Evolutionary conservation across 2,329 filamentous ascomycete species (phyloP).

Genomic region (Rasamsonia emersonii): DNA sequence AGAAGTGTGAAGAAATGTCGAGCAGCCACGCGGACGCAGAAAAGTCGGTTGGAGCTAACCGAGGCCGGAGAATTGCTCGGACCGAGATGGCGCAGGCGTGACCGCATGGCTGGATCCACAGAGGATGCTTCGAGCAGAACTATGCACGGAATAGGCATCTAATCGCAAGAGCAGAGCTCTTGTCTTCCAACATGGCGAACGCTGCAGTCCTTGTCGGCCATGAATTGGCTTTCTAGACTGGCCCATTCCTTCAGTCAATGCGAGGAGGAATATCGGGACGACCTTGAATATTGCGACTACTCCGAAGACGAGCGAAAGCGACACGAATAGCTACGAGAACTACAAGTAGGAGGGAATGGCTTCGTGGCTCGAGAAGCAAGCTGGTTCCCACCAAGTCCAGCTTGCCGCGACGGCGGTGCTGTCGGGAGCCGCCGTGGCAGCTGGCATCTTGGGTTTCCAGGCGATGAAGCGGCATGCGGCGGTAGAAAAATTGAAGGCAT

Average conservation of each 20-base stretch:
- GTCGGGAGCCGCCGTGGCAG: conserved; percentile 36
- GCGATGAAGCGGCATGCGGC: conserved; percentile 46
- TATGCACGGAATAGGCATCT: conserved; percentile 5
- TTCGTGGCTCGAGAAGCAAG: conserved; percentile 36
- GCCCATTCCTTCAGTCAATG: conserved; percentile 2
- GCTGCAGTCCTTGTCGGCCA: conserved; percentile 1
- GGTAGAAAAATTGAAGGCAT: conserved; percentile 51
- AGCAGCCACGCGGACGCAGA: neutral
- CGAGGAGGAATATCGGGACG: conserved; percentile 4
- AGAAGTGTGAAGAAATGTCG: too few relatives aligned
- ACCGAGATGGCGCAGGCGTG: too few relatives aligned
- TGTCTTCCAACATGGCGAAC: conserved; percentile 2
- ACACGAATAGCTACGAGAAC: conserved; percentile 6
- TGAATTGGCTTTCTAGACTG: conserved; percentile 5
- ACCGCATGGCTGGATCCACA: too few relatives aligned
- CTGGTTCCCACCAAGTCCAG: conserved; percentile 33
- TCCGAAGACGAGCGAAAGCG: conserved; percentile 2
- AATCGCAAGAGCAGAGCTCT: neutral
- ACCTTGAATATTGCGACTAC: conserved; percentile 6
- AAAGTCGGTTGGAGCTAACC: neutral
- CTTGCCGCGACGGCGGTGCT: conserved; percentile 35
- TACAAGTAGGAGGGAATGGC: conserved; percentile 24
- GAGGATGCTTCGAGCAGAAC: too few relatives aligned
- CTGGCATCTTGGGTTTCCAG: conserved; percentile 50
- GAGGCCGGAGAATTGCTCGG: too few relatives aligned